Base-by-base conservation (phyloP, 305 asterid genomes). In the Fraxinus baroniana region DNA sequence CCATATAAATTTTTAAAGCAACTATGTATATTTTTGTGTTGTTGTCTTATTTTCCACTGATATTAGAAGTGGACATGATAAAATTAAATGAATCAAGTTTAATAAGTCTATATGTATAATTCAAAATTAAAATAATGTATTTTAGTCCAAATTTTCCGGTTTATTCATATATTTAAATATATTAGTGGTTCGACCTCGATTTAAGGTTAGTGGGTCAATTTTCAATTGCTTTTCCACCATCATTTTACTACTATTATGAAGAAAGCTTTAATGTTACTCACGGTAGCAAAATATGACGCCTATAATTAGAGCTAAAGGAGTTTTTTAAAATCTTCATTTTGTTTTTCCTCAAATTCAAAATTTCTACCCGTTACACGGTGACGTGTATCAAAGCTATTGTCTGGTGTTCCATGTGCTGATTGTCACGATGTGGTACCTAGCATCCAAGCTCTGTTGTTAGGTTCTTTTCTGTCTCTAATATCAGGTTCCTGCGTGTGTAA, bases 211-310 rank as follows among this genome's bases (percentile, higher is more conserved):
- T 52, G 22, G 22, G 20, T 52, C 22, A 6, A 7, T 52, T 52
- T 52, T 52, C 64, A 52, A 52, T 52, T 18, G 78, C 37, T 82
- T 70, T 79, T 33, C 76, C 77, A 78, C 15, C 79, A 55, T 41
- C 37, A 68, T 46, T 32, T 76, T 71, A 37, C 36, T 22, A 36
- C 73, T 70, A 35, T 8, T 37, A 33, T 46, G 78, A 28, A 66
- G 62, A 72, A 66, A 66, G 33, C 46, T 24, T 36, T 41, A 68
- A 41, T 36, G 28, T 71, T 73, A 64, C 39, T 30, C 37, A 28
- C 32, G 6, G 20, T 24, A 77, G 83, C 28, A 60, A 49, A 64
- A 3, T 22, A 55, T 41, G 44, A 37, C 17, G 75, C 78, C 79
- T 57, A 70, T 39, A 30, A 75, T 37, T 57, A 62, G 30, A 71